Evolutionary conservation across 495 filamentous ascomycete genomes (phyloP), one percentile per base, ranked within the genome.

Genomic region (Tricharina praecox): DNA sequence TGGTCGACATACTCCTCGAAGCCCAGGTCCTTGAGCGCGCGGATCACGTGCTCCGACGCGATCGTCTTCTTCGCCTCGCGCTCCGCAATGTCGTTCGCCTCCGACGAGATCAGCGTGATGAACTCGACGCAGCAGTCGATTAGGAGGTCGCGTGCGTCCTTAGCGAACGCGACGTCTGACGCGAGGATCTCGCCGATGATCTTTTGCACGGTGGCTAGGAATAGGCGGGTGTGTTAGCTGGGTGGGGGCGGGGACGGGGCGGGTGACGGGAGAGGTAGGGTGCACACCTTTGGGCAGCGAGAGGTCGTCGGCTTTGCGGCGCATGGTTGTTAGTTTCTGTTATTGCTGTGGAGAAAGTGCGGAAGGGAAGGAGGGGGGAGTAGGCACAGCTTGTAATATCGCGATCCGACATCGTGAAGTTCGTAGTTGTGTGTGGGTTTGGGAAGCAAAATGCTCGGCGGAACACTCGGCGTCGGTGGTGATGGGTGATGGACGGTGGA

Each of bases 121-220:
- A 96, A 97, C 61, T 97, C 90, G 52, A 96, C 90, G 62, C 92
- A 97, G 70, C 88, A 96, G 65, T 96, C 90, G 66, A 96, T 96
- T 35, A 97, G 74, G 3, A 95, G 70, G 56, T 97, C 90, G 42
- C 92, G 77, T 2, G 90, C 85, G 55, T 97, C 90, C 66, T 88
- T 92, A 20, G 84, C 81, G 61, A 95, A 96, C n/a, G 68, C 66
- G 34, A 82, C 68, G 43, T 76, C 79, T 47, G 69, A 68, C 24
- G 82, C 75, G 2, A 97, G 73, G 58, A 97, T 95, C 62, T 97
- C 90, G 53, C 75, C 78, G 60, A 97, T 84, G 53, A 97, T 97
- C 65, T 97, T 97, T 60, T 93, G 83, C 50, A 97, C 92, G 35
- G 90, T 97, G 19, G 90, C 90, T 94, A 43, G 38, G n/a, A n/a